Evolutionary conservation across 192 early-diverging fungal species (phyloP).

Genomic region (Backusella liffmaniae): DNA sequence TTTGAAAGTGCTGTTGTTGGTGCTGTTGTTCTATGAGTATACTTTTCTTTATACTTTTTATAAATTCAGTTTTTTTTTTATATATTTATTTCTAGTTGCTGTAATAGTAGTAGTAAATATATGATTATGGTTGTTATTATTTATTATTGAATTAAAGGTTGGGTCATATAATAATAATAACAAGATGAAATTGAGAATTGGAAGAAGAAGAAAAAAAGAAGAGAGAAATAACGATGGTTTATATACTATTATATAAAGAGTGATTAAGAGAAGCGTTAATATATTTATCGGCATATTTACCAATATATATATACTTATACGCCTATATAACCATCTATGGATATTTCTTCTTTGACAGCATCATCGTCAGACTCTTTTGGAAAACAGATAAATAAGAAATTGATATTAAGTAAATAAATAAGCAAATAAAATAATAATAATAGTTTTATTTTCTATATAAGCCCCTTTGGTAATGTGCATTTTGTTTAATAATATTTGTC

Average conservation of each 20-base stretch:
- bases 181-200: background rate
- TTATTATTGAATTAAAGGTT: background rate
- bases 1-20: background rate
- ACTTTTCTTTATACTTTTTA: background rate
- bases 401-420: background rate
- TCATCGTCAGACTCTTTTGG: conserved; percentile 4
- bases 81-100: background rate
- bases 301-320: background rate
- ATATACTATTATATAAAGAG: background rate
- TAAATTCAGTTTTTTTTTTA: background rate
- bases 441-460: conserved; percentile 8
- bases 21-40: background rate
- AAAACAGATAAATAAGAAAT: conserved; percentile 6
- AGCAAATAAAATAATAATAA: background rate
- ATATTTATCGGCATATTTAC: background rate
- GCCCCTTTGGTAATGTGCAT: conserved; percentile 7
- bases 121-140: background rate
- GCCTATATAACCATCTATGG: background rate
- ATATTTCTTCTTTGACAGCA: conserved; percentile 1
- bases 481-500: conserved; percentile 2
- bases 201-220: background rate
- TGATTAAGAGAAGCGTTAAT: background rate
- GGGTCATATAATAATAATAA: background rate
- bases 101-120: background rate
- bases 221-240: background rate